Base-by-base conservation (phyloP, 2,329 filamentous ascomycete species). In the Apiospora koreana region DNA sequence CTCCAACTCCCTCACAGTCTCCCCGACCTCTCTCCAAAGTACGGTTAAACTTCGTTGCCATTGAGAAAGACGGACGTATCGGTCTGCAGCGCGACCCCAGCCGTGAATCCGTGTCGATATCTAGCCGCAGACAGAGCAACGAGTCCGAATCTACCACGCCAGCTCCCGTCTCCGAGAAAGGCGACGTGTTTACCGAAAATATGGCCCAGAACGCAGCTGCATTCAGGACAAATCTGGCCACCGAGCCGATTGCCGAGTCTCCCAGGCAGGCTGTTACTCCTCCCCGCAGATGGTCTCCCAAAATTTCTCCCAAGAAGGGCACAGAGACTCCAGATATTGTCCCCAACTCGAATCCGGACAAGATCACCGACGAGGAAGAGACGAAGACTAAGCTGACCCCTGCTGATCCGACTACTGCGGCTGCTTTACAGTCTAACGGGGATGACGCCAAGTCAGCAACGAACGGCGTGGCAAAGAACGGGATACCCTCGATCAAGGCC, bases 11-110 rank as follows among this genome's bases (percentile, higher is more conserved):
- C 58, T 76, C 81, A 70, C 84, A 86, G 43, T 89, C 87, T 23
- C 87, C 89, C 42, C 86, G 91, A 76, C 92, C 90, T 31, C 86
- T 94, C 50, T 93, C 92, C 72, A 93, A 92, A 81, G 90, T 94
- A 58, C 88, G 92, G 74, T 92, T 92, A 46, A 93, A 85, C 78
- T 95, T 95, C 78, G 87, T 95, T 68, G 88, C 92, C 23, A 87
- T 95, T 64, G 92, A 94, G 77, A 89, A 89, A 72, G 87, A 89
- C 80, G 88, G 88, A 69, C 83, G 86, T 62, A 82, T 89, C 74
- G 88, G 88, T 64, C 79, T 90, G 41, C 84, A 82, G 76, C 79
- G 83, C 71, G 81, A 85, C 54, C 78, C 77, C 31, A 86, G 84
- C 73, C 77, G 79, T 50, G 84, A 86, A 35, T 85, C 84, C 0